Evolutionary conservation across 2,329 filamentous ascomycete genomes (phyloP).

Genomic region (Beauveria sp.): DNA sequence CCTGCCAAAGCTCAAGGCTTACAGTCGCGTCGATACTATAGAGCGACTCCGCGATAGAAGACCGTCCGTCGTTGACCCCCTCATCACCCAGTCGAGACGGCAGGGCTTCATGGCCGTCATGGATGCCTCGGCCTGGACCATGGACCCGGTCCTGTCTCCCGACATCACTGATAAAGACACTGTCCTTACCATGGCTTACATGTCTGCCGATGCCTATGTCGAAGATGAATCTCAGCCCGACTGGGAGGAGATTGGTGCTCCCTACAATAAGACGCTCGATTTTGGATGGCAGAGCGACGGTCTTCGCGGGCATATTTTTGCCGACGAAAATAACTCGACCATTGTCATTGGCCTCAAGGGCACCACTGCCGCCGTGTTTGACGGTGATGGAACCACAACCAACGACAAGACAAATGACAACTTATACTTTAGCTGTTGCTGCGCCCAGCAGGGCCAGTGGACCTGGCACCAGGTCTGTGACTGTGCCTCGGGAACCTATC

Average conservation of each 20-base stretch:
- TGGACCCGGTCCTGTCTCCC: slow-evolving; percentile 71
- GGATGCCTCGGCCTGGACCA: slow-evolving; percentile 69
- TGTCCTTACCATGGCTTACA: slow-evolving; percentile 74
- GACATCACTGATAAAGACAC: slow-evolving; percentile 82
- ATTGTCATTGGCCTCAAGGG: slow-evolving; percentile 91
- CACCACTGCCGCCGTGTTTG: slow-evolving; percentile 82
- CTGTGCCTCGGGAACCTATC: slow-evolving; percentile 79
- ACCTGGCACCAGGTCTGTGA: slow-evolving; percentile 90
- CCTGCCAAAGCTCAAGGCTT: slow-evolving; percentile 48
- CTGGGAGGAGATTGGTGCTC: slow-evolving; percentile 73
- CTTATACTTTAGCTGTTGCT: slow-evolving; percentile 96
- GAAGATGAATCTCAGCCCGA: slow-evolving; percentile 61
- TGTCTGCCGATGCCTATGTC: slow-evolving; percentile 87
- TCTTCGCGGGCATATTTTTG: slow-evolving; percentile 85
- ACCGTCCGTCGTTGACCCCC: slow-evolving; percentile 66
- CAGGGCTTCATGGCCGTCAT: slow-evolving; percentile 58
- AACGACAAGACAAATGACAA: slow-evolving; percentile 99
- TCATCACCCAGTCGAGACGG: slow-evolving; percentile 65
- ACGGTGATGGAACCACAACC: slow-evolving; percentile 92
- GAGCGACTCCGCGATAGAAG: slow-evolving; percentile 75
- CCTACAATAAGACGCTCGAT: slow-evolving; percentile 78
- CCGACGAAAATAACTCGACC: slow-evolving; percentile 76
- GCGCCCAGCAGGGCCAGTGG: slow-evolving; percentile 84
- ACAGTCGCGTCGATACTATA: slow-evolving; percentile 61
- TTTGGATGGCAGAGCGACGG: slow-evolving; percentile 93